These are phyloP conservation scores for Paramecium octaurelia DNA, from an alignment of 73 alveolate genomes.

Conservation along the genomic window DNA sequence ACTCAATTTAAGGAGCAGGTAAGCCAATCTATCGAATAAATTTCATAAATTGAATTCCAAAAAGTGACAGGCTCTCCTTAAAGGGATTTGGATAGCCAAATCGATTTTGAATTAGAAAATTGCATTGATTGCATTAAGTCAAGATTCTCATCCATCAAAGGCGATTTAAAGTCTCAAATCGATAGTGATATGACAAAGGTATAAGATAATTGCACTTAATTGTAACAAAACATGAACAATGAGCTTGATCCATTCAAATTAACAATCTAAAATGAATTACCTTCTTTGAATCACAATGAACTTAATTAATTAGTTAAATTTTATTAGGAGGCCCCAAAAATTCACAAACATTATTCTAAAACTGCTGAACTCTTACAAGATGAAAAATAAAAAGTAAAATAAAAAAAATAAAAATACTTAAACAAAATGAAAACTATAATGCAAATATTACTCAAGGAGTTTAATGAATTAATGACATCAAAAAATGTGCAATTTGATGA, in stretches of 20 bases:
- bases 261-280: neutral
- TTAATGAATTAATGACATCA: slow-evolving; percentile 30
- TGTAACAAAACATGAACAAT: neutral
- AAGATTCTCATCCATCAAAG: neutral
- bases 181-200: neutral
- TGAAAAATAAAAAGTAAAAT: neutral
- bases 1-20: neutral
- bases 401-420: slow-evolving; percentile 20
- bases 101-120: neutral
- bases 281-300: neutral
- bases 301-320: neutral
- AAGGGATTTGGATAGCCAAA: neutral
- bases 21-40: neutral
- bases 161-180: neutral
- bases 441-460: slow-evolving; percentile 16
- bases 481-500: slow-evolving; percentile 20
- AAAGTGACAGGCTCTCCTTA: neutral
- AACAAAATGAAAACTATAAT: neutral
- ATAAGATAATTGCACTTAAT: neutral
- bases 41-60: neutral
- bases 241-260: neutral
- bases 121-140: neutral
- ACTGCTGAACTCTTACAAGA: neutral
- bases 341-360: neutral
- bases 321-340: neutral